Percentiles rank a stretch among this genome's conserved stretches.
These are phyloP conservation scores for Candida pseudoglaebosa DNA, from an alignment of 805 yeast species.

Conservation along the genomic window DNA sequence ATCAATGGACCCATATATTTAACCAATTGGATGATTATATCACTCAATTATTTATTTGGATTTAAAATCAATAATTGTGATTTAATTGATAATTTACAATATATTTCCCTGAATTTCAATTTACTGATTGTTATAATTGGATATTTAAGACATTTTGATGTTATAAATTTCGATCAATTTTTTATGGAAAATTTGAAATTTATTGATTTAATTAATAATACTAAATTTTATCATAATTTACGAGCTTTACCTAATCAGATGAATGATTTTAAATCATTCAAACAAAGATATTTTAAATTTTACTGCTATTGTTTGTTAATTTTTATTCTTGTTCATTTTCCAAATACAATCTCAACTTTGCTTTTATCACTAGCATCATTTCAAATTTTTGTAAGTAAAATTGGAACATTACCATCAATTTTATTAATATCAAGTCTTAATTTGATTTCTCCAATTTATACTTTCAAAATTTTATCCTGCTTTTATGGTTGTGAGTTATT, in stretches of 20 bases:
- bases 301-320: slow-evolving; percentile 22
- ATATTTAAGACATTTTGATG: slow-evolving; percentile 30
- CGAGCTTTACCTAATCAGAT: slow-evolving; percentile 3
- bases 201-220: slow-evolving; percentile 26
- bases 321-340: slow-evolving; percentile 20
- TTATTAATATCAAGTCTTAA: slow-evolving; percentile 31
- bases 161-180: slow-evolving; percentile 28
- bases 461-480: slow-evolving; percentile 36
- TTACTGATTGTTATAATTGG: slow-evolving; percentile 32
- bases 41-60: slow-evolving; percentile 6
- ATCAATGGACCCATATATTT: slow-evolving; percentile 20
- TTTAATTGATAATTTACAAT: slow-evolving; percentile 24
- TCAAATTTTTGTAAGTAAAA: slow-evolving; percentile 37
- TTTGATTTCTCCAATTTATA: slow-evolving; percentile 27
- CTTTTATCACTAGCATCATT: slow-evolving; percentile 43
- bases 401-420: slow-evolving; percentile 46
- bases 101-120: slow-evolving; percentile 38
- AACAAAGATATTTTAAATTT: slow-evolving; percentile 20
- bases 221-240: slow-evolving; percentile 10
- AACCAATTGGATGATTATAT: slow-evolving; percentile 13
- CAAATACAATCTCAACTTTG: slow-evolving; percentile 34
- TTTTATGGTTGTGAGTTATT: slow-evolving; percentile 46
- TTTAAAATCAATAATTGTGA: slow-evolving; percentile 9
- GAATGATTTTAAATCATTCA: slow-evolving; percentile 14
- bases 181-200: slow-evolving; percentile 36